Percentiles rank a stretch among this genome's conserved stretches.
These are phyloP conservation scores for Prototheca stagnorum DNA, from an alignment of 163 green algal species.

Conservation along the genomic window DNA sequence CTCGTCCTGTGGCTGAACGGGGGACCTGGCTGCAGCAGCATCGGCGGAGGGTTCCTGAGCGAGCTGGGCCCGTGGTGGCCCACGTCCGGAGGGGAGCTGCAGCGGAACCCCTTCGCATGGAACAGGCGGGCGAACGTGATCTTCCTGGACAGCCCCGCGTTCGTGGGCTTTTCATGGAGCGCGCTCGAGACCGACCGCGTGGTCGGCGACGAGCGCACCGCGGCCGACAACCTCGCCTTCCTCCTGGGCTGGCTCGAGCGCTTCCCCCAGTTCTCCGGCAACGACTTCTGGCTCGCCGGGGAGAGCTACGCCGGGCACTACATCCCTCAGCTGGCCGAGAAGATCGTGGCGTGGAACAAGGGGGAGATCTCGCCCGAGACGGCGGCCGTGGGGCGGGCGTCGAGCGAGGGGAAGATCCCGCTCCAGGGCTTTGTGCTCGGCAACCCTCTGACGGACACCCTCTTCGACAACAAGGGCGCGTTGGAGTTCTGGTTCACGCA, in stretches of 20 bases:
- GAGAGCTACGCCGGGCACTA: slow-evolving; percentile 64
- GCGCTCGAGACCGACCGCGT: slow-evolving; percentile 38
- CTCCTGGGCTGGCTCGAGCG: slow-evolving; percentile 42
- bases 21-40: slow-evolving; percentile 62
- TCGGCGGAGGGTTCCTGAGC: slow-evolving; percentile 65
- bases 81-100: slow-evolving; percentile 19
- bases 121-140: slow-evolving; percentile 47
- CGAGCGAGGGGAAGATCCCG: not conserved
- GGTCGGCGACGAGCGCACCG: slow-evolving; percentile 52
- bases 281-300: slow-evolving; percentile 55
- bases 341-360: slow-evolving; percentile 32
- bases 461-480: slow-evolving; percentile 53
- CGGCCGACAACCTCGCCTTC: slow-evolving; percentile 48
- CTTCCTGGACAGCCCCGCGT: slow-evolving; percentile 67
- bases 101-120: slow-evolving; percentile 37
- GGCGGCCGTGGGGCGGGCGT: no score
- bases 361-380: not conserved
- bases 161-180: slow-evolving; percentile 69
- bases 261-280: slow-evolving; percentile 42
- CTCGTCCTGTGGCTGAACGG: slow-evolving; percentile 80
- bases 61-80: slow-evolving; percentile 79
- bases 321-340: slow-evolving; percentile 47
- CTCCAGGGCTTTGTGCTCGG: slow-evolving; percentile 11
- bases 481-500: slow-evolving; percentile 61
- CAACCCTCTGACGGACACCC: slow-evolving; percentile 67